phyloP scores from a whole-genome alignment of 305 asterid species.

The Plantago coronopus region DNA sequence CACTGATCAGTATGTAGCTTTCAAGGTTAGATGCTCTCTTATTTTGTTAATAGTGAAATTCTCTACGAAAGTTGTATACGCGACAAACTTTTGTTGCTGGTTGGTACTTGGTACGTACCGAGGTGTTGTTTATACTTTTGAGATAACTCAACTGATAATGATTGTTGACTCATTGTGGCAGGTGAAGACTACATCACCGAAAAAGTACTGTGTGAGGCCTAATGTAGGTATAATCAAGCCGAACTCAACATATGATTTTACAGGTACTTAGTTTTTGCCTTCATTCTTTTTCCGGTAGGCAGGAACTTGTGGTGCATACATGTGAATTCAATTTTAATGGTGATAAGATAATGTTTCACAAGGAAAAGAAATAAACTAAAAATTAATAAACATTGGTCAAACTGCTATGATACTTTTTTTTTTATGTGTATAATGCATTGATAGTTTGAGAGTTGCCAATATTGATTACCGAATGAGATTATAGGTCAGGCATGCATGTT shows the following conservation, averaged over 20 bases:
- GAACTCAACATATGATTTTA: conserved; percentile 60
- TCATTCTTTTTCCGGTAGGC: neutral
- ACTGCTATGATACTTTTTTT: neutral
- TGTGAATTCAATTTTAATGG: neutral
- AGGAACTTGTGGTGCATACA: neutral
- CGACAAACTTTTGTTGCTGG: neutral
- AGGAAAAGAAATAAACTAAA: neutral
- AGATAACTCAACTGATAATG: conserved; percentile 12
- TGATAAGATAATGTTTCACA: neutral
- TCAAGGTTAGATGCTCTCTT: conserved; percentile 57
- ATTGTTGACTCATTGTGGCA: conserved; percentile 31
- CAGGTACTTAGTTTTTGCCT: conserved; percentile 40
- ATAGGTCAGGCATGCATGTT: neutral
- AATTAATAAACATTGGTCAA: too few relatives aligned
- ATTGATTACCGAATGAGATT: neutral
- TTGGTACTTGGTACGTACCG: conserved; percentile 13
- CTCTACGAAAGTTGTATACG: conserved; percentile 5
- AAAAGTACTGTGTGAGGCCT: conserved; percentile 83
- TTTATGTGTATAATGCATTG: neutral
- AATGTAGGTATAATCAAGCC: conserved; percentile 84
- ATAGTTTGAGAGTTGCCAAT: neutral
- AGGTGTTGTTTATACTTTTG: conserved; percentile 10
- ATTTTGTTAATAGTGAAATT: conserved; percentile 13
- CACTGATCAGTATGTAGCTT: conserved; percentile 78
- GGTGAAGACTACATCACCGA: conserved; percentile 97